Percentiles rank a stretch among this genome's conserved stretches.
Conservation (phyloP, 2,329 filamentous ascomycete species). For the Aspergillus sp. region DNA sequence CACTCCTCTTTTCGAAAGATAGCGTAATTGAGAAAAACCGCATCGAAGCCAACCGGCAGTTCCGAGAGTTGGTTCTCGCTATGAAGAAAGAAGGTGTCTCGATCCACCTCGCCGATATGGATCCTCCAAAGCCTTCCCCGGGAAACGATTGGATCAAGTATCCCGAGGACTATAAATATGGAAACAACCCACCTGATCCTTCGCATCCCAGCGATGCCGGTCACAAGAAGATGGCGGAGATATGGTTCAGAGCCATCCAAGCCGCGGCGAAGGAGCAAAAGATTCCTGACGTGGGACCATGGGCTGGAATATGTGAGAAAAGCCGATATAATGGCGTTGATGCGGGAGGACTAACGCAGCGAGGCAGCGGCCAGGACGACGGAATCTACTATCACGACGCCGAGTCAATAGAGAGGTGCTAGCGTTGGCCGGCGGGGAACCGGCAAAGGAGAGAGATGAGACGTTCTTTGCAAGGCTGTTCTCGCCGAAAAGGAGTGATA, state of each 20-base stretch:
- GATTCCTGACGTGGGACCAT: neutral
- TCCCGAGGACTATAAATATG: neutral
- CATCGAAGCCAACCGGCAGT: constrained; percentile 1
- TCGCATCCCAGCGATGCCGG: constrained; percentile 13
- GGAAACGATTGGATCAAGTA: neutral
- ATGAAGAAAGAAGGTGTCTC: neutral
- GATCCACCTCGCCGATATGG: constrained; percentile 12
- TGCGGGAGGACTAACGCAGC: constrained; percentile 26
- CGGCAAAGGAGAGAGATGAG: neutral
- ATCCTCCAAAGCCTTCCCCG: neutral
- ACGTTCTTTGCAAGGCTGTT: no score
- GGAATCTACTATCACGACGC: constrained; percentile 28
- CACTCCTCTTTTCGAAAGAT: neutral
- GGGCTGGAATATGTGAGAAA: constrained; percentile 19
- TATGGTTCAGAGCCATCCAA: constrained; percentile 12
- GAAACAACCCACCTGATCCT: neutral
- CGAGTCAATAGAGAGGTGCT: neutral
- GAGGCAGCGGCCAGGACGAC: constrained; percentile 29
- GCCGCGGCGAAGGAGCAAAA: neutral
- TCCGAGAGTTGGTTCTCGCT: neutral
- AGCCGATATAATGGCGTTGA: constrained; percentile 17
- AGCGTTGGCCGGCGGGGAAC: neutral
- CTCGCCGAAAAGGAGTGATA: no score
- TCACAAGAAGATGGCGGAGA: constrained; percentile 13
- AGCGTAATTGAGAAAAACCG: neutral